Base-by-base conservation (phyloP, 257 asterid genomes). In the Echium plantagineum region DNA sequence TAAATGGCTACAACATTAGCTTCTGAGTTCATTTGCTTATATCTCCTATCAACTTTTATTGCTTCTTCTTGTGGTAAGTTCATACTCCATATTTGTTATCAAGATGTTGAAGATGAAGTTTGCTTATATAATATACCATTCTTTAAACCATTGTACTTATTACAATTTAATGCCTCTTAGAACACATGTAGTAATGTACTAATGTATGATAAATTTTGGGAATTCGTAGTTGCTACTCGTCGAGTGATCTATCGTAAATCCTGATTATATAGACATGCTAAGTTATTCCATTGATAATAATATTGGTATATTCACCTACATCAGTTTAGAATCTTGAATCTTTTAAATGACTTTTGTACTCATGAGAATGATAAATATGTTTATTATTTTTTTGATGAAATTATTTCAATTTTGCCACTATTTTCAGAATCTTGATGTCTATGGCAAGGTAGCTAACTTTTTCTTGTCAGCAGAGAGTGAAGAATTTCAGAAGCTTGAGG, bases 21-120 rank as follows among this genome's bases (percentile, higher is more conserved):
- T 65, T 69, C 71, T 60, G 58, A 65, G 60, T 59, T 61, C 67
- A 57, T 76, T 68, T 70, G 6, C 20, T 54, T 73, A 15, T 66
- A 75, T 58, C 71, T 83, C 66, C 66, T 80, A 57, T 69, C 71
- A 49, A 52, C 1, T 5, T 47, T 71, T 52, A 26, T 73, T 66
- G 60, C 57, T 71, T 63, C 67, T 66, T 75, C 78, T 62, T 67
- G 79, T 51, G 89, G 95, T 88, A 63, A 72, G 82, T 60, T 28
- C 5, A 19, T 18, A 35, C 67, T 32, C 26, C 19, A 59, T 46
- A 7, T 63, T 52, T 17, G 32, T 28, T 1, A 28, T 28, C 5
- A 9, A 5, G 8, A 52, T 6, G 1, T 52, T 52, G 4, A 9
- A 52, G 19, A 6, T 52, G 21, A 52, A 52, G 21, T 35, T 15